Base-by-base conservation (phyloP, 768 basidiomycete genomes). In the Boletus sp. region DNA sequence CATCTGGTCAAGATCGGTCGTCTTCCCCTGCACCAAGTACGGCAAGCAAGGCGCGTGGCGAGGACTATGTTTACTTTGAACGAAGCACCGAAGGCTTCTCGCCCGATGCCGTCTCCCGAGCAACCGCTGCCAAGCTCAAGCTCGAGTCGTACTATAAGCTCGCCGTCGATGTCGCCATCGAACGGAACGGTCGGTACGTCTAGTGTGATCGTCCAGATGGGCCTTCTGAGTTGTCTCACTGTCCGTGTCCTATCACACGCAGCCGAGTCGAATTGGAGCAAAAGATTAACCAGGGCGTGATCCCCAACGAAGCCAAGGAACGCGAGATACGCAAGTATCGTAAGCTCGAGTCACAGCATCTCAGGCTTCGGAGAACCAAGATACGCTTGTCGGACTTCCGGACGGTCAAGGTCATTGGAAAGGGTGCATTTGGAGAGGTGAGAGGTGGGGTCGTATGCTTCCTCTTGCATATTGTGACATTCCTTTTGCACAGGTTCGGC, bases 91-190 rank as follows among this genome's bases (percentile, higher is more conserved):
- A 79, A 39, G 83, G 82, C 53, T 95, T 96, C 77, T 88, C 88
- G 17, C 83, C 93, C 59, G 87, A 90, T 67, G 88, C 92, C 19
- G 80, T 93, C 49, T 92, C 93, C 54, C 89, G 90, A 47, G 87
- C 92, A 8, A 96, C 93, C 45, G 90, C 90, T 25, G 93, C 95
- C 19, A 97, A 97, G 70, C 83, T 98, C 71, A 97, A 97, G 73
- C 85, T 99, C 52, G 95, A 96, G 73, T 90, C 95, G 43, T 98
- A 87, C 77, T 99, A 99, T 80, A 98, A 98, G 73, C 89, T 98
- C 54, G 93, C 95, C 5, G 96, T 99, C 33, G 94, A 98, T 70
- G 83, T 92, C 58, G 96, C 96, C 45, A 96, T 99, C 58, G 94
- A 94, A 70, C 79, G 96, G 54, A 98, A 98, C 72, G 87, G 88